Evolutionary conservation across 2,329 filamentous ascomycete genomes (phyloP).

Genomic region (Cryphonectria carpinicola): DNA sequence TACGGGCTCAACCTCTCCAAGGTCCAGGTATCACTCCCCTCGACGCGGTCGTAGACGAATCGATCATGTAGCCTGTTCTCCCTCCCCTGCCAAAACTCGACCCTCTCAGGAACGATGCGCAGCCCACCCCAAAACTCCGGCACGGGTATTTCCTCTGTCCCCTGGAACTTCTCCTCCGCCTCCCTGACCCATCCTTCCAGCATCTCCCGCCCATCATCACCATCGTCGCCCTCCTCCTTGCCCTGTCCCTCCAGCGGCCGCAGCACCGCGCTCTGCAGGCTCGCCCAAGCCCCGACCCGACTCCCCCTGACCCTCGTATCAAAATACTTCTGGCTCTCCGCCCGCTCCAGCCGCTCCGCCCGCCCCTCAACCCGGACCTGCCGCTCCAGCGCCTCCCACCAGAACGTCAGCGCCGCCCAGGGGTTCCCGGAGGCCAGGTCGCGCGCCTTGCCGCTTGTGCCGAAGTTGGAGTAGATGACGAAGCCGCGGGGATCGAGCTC

Average conservation of each 20-base stretch:
- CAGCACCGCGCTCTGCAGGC: slow-evolving; percentile 81
- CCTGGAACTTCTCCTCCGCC: slow-evolving; percentile 75
- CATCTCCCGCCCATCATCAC: slow-evolving; percentile 70
- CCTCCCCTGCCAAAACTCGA: slow-evolving; percentile 97
- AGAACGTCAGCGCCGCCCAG: slow-evolving; percentile 84
- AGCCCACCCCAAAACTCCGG: slow-evolving; percentile 95
- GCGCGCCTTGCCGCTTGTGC: slow-evolving; percentile 68
- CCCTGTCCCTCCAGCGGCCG: slow-evolving; percentile 40
- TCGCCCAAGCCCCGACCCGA: slow-evolving; percentile 91
- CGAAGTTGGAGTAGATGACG: slow-evolving; percentile 93
- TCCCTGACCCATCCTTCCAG: slow-evolving; percentile 80
- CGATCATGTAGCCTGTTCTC: slow-evolving; percentile 91
- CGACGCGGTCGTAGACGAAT: slow-evolving; percentile 77
- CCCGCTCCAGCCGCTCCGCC: slow-evolving; percentile 66
- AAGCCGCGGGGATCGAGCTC: slow-evolving; percentile 84
- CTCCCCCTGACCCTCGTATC: slow-evolving; percentile 76
- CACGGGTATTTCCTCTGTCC: slow-evolving; percentile 79
- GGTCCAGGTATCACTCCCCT: slow-evolving; percentile 58
- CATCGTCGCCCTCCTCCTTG: slow-evolving; percentile 39
- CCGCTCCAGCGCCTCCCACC: slow-evolving; percentile 84
- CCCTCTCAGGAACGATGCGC: slow-evolving; percentile 78
- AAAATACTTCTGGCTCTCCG: slow-evolving; percentile 74
- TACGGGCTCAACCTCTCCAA: slow-evolving; percentile 76
- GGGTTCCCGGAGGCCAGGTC: slow-evolving; percentile 72
- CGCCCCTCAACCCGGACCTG: slow-evolving; percentile 89